Evolutionary conservation across 1,284 basidiomycete species (phyloP), one percentile per base, ranked within the genome.

Genomic region (Melampsora larici-populina): DNA sequence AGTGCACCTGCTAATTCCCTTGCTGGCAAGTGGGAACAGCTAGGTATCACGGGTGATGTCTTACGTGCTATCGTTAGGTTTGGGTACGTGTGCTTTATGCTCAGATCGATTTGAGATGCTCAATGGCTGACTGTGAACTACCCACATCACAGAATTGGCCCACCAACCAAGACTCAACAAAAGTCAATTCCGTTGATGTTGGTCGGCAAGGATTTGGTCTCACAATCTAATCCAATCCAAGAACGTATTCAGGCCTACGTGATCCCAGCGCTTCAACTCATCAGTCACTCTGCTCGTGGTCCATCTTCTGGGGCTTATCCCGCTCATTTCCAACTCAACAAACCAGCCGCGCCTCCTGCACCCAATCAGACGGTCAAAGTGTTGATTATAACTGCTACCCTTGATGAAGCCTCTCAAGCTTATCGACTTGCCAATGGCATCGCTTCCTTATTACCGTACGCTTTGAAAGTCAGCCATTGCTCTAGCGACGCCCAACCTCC

Each of bases 151-250:
- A 76, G 73, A 11, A 65, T 76, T 13, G 96, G 96, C 0, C 96
- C 96, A 5, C 96, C 96, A 6, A 98, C 97, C 85, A 99, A 98
- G 87, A 97, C 98, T 79, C 96, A 99, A 85, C 94, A 96, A 83
- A 90, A 95, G 74, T 94, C 96, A 58, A 87, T 99, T 75, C 96
- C 96, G 0, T 97, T 97, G 85, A 89, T 99, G 79, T 87, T 98
- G 68, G 90, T 92, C 78, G 92, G 94, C 11, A 89, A 92, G 62
- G 97, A 99, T 82, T 96, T 98, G 81, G 97, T 99, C 81, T 95
- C 95, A 7, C 96, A 99, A 85, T 96, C 96, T 15, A 96, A 96
- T 62, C 95, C 96, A 0, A 98, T 96, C 0, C 96, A 98, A 84
- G 96, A 99, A 84, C 89, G 96, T 65, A 98, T 99, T 82, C 95